phyloP scores from a whole-genome alignment of 2,329 filamentous ascomycete species.

The Akanthomyces lecanii region DNA sequence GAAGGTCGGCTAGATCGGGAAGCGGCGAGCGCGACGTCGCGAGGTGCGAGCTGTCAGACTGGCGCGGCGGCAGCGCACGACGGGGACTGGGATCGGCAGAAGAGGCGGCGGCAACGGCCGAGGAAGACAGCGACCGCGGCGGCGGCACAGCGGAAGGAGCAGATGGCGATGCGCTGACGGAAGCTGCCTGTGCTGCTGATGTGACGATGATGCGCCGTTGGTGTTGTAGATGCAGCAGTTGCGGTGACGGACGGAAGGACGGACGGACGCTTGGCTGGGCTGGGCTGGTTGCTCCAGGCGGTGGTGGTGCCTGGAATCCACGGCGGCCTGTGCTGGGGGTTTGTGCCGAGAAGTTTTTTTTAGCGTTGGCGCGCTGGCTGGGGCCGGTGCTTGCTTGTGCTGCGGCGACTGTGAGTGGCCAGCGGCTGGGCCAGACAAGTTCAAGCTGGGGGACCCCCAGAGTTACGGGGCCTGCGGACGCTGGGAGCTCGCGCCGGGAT shows the following conservation, averaged over 20 bases:
- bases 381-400: not conserved
- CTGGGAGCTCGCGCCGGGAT: conserved; percentile 8
- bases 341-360: conserved; percentile 12
- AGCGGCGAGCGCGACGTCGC: conserved; percentile 12
- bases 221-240: conserved; percentile 3
- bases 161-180: conserved; percentile 12
- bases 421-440: not conserved
- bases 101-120: not conserved
- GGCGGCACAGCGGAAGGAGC: not conserved
- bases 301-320: conserved; percentile 11
- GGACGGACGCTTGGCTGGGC: not conserved
- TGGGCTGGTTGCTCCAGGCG: not conserved
- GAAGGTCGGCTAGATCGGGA: conserved; percentile 10
- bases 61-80: conserved; percentile 4
- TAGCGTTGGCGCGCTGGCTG: conserved; percentile 3
- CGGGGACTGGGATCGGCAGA: not conserved
- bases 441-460: not conserved
- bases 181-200: conserved; percentile 9
- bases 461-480: not conserved
- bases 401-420: conserved; percentile 2
- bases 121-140: not conserved
- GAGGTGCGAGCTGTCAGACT: conserved; percentile 13
- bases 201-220: conserved; percentile 8
- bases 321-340: not conserved
- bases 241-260: not conserved